phyloP scores from a whole-genome alignment of 805 yeast genomes.

The Hanseniaspora jakobsenii region DNA sequence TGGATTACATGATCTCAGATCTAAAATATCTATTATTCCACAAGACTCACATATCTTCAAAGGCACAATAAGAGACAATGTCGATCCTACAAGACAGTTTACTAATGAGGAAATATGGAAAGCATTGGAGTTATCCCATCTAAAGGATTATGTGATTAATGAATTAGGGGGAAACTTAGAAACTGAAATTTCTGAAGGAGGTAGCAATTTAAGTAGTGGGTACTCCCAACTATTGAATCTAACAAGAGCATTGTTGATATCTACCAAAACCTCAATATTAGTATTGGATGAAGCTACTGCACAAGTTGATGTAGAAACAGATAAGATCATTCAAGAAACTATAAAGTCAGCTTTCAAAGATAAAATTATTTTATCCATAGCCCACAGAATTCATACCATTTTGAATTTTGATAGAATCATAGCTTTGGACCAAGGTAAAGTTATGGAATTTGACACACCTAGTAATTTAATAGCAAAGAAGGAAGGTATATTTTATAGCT shows the following conservation, averaged over 20 bases:
- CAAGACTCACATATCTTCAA: constrained; percentile 89
- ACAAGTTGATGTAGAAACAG: constrained; percentile 79
- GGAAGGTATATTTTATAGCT: constrained; percentile 61
- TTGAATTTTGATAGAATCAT: constrained; percentile 69
- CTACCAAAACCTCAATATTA: constrained; percentile 40
- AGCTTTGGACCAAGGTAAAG: constrained; percentile 62
- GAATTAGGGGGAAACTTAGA: constrained; percentile 48
- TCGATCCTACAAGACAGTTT: constrained; percentile 65
- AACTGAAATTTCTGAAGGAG: constrained; percentile 52
- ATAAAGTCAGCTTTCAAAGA: constrained; percentile 63
- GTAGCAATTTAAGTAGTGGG: constrained; percentile 60
- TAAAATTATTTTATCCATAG: constrained; percentile 71
- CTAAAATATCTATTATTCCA: constrained; percentile 72
- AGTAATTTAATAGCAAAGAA: constrained; percentile 49
- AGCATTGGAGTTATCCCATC: constrained; percentile 64
- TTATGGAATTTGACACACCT: constrained; percentile 69
- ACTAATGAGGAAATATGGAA: constrained; percentile 75
- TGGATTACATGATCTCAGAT: constrained; percentile 69
- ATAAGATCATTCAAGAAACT: constrained; percentile 62
- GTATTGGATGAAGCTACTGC: constrained; percentile 82
- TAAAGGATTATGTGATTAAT: constrained; percentile 48
- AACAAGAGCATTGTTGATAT: constrained; percentile 61
- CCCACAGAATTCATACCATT: constrained; percentile 72
- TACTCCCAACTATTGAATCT: constrained; percentile 73
- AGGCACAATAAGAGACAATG: constrained; percentile 72